Conservation (phyloP, 2,329 filamentous ascomycete genomes). For the Ambrosiella cleistominuta region DNA sequence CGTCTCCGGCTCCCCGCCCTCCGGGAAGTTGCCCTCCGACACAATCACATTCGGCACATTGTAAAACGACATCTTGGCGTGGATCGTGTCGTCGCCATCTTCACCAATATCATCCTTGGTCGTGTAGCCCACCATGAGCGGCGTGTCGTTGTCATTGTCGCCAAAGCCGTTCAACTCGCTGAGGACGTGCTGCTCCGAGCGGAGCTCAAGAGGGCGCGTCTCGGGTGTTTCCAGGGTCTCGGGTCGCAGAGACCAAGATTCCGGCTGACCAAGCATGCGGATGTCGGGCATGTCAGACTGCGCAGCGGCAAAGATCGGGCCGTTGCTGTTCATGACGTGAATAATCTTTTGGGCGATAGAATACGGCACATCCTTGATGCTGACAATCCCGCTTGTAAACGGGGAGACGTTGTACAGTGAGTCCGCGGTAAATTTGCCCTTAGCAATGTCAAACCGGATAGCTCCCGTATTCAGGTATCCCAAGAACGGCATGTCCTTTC, state of each 20-base stretch:
- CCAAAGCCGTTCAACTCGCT: not conserved
- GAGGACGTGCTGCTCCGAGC: not conserved
- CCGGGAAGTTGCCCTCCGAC: constrained; percentile 24
- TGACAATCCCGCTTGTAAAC: constrained; percentile 63
- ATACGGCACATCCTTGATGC: constrained; percentile 68
- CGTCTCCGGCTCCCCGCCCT: constrained; percentile 36
- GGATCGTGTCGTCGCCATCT: constrained; percentile 83
- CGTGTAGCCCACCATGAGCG: constrained; percentile 56
- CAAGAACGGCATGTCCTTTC: constrained; percentile 45
- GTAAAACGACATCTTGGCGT: constrained; percentile 58
- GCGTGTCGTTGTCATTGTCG: constrained; percentile 18
- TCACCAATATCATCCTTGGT: constrained; percentile 67
- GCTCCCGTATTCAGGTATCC: constrained; percentile 78
- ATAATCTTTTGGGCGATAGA: constrained; percentile 52
- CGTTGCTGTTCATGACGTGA: constrained; percentile 37
- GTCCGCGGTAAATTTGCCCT: constrained; percentile 78
- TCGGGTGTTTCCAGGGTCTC: not conserved
- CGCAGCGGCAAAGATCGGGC: constrained; percentile 26
- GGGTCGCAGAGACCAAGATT: constrained; percentile 22
- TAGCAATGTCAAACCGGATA: constrained; percentile 88
- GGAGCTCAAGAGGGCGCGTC: not conserved
- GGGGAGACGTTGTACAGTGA: constrained; percentile 74
- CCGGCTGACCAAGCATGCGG: constrained; percentile 32
- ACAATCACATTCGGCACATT: constrained; percentile 71
- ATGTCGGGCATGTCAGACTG: constrained; percentile 20